These are phyloP conservation scores for Pilatotrama ljubarskyi DNA, from an alignment of 768 basidiomycete genomes.

Conservation along the genomic window DNA sequence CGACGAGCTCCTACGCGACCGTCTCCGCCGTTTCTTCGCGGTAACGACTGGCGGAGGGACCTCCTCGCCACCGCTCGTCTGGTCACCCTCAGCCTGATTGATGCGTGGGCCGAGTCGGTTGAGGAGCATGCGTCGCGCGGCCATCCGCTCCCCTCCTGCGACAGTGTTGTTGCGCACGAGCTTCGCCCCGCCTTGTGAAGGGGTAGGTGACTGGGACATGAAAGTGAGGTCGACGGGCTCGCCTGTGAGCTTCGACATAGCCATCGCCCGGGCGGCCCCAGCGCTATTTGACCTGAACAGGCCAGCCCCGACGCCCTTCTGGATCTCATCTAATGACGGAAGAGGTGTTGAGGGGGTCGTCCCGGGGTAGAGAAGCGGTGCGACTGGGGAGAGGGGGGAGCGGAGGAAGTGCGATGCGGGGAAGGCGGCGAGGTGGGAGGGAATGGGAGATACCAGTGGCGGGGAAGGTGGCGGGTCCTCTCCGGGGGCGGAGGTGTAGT, in stretches of 20 bases:
- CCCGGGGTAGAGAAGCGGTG: conserved; percentile 61
- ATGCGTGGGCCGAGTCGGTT: conserved; percentile 57
- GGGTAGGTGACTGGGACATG: conserved; percentile 41
- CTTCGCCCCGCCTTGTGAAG: conserved; percentile 47
- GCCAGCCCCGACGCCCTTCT: conserved; percentile 47
- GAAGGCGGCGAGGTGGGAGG: conserved; percentile 49
- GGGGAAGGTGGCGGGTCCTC: conserved; percentile 43
- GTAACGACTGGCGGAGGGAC: conserved; percentile 34
- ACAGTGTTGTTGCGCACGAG: conserved; percentile 73
- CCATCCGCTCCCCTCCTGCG: conserved; percentile 76
- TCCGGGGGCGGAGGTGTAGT: conserved; percentile 20
- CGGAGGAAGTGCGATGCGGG: conserved; percentile 43
- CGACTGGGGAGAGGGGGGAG: conserved; percentile 45
- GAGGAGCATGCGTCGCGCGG: conserved; percentile 68
- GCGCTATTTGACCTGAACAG: conserved; percentile 90
- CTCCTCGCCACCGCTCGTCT: conserved; percentile 38
- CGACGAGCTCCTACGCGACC: conserved; percentile 44
- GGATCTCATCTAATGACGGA: conserved; percentile 78
- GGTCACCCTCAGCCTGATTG: conserved; percentile 63
- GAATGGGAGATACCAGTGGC: conserved; percentile 55
- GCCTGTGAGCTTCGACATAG: conserved; percentile 85
- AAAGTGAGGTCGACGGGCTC: conserved; percentile 59
- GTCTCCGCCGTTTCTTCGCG: conserved; percentile 53
- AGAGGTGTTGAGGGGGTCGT: conserved; percentile 67
- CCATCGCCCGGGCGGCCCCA: conserved; percentile 66